Evolutionary conservation across 306 rosid species (phyloP).

Genomic region (Castanopsis chinensis): DNA sequence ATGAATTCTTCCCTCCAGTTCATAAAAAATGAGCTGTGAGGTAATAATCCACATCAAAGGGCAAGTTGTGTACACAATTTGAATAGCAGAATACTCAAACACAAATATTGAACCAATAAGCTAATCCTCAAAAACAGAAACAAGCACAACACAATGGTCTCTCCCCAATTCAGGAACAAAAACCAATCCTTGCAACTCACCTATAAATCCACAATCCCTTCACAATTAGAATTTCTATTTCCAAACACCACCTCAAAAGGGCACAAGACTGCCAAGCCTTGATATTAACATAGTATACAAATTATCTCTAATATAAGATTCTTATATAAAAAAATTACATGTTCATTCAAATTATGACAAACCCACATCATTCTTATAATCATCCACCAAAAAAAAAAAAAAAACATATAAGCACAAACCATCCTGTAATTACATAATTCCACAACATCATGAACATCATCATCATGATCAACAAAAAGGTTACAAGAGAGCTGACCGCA

Average conservation of each 20-base stretch:
- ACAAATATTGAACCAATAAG: neutral
- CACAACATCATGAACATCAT: neutral
- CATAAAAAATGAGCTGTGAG: neutral
- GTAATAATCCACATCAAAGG: neutral
- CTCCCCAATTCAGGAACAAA: neutral
- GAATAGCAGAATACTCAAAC: neutral
- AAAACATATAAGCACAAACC: neutral
- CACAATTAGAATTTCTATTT: neutral
- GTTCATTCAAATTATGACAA: neutral
- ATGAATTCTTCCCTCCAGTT: neutral
- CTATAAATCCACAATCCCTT: neutral
- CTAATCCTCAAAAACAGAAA: neutral
- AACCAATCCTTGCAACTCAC: neutral
- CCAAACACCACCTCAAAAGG: neutral
- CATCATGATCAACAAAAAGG: neutral
- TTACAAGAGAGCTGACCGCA: constrained; percentile 50
- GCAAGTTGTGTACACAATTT: neutral
- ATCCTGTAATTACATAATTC: neutral
- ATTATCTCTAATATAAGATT: neutral
- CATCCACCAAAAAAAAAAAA: neutral
- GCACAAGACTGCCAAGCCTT: neutral
- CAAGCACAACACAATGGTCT: neutral
- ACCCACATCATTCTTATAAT: neutral
- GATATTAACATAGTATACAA: neutral
- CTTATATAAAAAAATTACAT: neutral